Evolutionary conservation across 371 early-diverging fungal species (phyloP).

Genomic region (Syncephalis plumigaleata): DNA sequence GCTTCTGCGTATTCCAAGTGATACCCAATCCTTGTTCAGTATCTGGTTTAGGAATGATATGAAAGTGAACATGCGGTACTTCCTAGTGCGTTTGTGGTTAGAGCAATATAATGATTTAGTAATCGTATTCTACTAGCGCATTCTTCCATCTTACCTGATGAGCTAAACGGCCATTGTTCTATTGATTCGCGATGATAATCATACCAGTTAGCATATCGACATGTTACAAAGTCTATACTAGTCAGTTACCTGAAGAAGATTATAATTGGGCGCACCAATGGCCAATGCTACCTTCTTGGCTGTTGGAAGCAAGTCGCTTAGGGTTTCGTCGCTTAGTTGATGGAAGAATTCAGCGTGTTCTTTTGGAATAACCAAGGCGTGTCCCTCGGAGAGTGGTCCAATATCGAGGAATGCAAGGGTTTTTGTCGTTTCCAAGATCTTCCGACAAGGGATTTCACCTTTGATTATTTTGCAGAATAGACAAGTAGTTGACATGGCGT

Average conservation of each 20-base stretch:
- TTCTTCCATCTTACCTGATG: conserved; percentile 31
- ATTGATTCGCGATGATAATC: too few relatives aligned
- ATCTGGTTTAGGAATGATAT: conserved; percentile 12
- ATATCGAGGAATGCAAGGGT: conserved; percentile 60
- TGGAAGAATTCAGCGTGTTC: conserved; percentile 83
- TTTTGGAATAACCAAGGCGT: conserved; percentile 68
- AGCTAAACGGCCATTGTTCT: conserved; percentile 70
- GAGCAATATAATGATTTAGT: too few relatives aligned
- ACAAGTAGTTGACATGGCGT: conserved; percentile 24
- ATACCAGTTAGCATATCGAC: not conserved
- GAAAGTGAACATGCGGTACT: conserved; percentile 10
- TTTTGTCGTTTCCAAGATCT: conserved; percentile 63
- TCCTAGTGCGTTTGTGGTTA: conserved; percentile 4
- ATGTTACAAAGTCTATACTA: not conserved
- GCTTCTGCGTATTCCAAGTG: conserved; percentile 11
- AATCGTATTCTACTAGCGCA: not conserved
- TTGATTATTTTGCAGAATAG: conserved; percentile 83
- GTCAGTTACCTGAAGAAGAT: conserved; percentile 61
- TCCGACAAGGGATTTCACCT: conserved; percentile 69
- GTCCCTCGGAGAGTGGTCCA: conserved; percentile 61
- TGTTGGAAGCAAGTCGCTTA: conserved; percentile 66
- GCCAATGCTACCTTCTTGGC: conserved; percentile 73
- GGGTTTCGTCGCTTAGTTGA: conserved; percentile 67
- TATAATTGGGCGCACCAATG: conserved; percentile 57
- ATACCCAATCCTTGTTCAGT: conserved; percentile 7